Percentiles rank a stretch among this genome's conserved stretches.
Evolutionary conservation across 176 grass and related monocot species (phyloP).

Genomic region (Pontederia paniculata): DNA sequence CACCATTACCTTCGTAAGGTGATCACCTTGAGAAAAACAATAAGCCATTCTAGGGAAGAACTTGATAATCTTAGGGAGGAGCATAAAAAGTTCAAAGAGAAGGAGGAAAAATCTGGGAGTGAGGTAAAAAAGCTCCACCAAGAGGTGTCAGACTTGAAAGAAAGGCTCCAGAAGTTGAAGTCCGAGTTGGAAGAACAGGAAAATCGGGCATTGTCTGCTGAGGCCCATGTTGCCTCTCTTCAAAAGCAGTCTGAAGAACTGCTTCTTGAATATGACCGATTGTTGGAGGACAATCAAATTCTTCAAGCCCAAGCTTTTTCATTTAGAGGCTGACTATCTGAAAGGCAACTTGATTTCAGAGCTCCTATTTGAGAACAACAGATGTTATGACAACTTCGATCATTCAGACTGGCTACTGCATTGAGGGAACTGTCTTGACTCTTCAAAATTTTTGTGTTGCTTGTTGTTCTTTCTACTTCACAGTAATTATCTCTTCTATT

Average conservation of each 20-base stretch:
- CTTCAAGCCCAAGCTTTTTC: conserved; percentile 47
- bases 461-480: too few relatives aligned
- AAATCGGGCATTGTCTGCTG: conserved; percentile 29
- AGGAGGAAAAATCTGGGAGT: conserved; percentile 37
- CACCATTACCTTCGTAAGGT: conserved; percentile 70
- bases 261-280: conserved; percentile 68
- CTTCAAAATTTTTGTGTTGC: too few relatives aligned
- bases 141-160: conserved; percentile 35
- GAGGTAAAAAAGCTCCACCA: conserved; percentile 51
- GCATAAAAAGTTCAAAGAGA: conserved; percentile 37
- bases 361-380: too few relatives aligned
- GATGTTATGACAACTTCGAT: too few relatives aligned
- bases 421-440: too few relatives aligned
- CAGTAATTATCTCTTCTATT: too few relatives aligned
- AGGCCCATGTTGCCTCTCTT: conserved; percentile 49
- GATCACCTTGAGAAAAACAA: conserved; percentile 36
- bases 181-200: conserved; percentile 37
- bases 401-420: too few relatives aligned
- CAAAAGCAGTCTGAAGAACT: conserved; percentile 71
- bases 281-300: conserved; percentile 85
- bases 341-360: too few relatives aligned
- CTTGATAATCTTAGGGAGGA: conserved; percentile 58
- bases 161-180: conserved; percentile 54
- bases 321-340: conserved; percentile 19
- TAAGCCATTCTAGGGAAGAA: conserved; percentile 49